Conservation (phyloP, 345 rosid species). For the Eucalyptus urophylla region DNA sequence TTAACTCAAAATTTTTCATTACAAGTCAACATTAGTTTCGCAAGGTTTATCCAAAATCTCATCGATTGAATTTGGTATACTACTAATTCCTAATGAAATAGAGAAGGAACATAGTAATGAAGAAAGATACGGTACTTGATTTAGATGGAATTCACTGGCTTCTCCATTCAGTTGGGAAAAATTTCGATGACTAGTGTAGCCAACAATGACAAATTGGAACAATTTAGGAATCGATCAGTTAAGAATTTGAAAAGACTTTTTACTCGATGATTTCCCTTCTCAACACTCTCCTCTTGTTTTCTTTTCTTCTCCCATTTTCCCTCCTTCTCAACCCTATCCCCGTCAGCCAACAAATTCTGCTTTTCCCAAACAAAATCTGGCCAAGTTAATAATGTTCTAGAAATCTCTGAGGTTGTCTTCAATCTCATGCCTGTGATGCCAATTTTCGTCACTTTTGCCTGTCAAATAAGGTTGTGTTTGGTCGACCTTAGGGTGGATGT, state of each 20-base stretch:
- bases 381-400: background rate
- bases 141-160: background rate
- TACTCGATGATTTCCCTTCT: background rate
- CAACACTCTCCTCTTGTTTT: background rate
- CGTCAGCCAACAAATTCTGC: accelerated
- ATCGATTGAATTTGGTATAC: background rate
- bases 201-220: background rate
- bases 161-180: background rate
- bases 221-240: background rate
- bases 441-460: background rate
- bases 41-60: background rate
- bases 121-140: background rate
- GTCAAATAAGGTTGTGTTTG: too few species aligned
- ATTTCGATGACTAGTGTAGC: background rate
- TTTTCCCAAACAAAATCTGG: too few species aligned
- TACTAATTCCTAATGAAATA: accelerated
- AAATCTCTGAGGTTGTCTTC: background rate
- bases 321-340: too few species aligned
- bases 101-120: background rate
- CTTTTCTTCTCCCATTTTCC: background rate
- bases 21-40: background rate
- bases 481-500: too few species aligned
- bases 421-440: background rate
- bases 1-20: too few species aligned
- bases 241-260: background rate